These are phyloP conservation scores for Phytophthora agathidicida DNA, from an alignment of 352 stramenopile genomes.

Conservation along the genomic window DNA sequence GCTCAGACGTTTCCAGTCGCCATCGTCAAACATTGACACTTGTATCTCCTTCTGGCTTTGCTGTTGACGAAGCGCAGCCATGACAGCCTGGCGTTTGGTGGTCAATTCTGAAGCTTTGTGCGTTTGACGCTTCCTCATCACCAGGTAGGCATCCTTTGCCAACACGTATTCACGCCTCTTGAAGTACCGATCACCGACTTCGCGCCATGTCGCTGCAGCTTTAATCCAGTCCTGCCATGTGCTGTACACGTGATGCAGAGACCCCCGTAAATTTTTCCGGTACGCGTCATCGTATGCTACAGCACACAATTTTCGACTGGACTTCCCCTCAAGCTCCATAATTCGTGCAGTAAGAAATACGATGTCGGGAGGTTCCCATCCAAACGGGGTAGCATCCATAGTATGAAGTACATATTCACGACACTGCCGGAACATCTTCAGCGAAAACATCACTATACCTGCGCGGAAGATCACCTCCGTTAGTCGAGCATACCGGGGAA, in stretches of 20 bases:
- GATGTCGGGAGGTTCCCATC: constrained; percentile 57
- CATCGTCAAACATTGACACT: constrained; percentile 15
- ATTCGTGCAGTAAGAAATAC: constrained; percentile 66
- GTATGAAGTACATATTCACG: constrained; percentile 74
- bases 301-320: constrained; percentile 42
- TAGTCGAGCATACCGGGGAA: constrained; percentile 58
- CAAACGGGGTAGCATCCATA: constrained; percentile 54
- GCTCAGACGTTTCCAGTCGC: constrained; percentile 66
- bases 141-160: constrained; percentile 61
- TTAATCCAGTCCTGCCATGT: constrained; percentile 75
- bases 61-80: constrained; percentile 23
- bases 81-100: constrained; percentile 41
- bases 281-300: constrained; percentile 79
- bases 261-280: constrained; percentile 36
- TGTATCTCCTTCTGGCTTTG: constrained; percentile 13
- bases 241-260: constrained; percentile 7
- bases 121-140: constrained; percentile 63
- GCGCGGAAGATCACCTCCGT: constrained; percentile 70
- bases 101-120: constrained; percentile 35
- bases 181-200: constrained; percentile 59
- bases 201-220: constrained; percentile 51
- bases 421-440: constrained; percentile 68
- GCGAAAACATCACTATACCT: constrained; percentile 60
- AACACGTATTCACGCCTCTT: constrained; percentile 54
- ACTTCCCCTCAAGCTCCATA: constrained; percentile 61